phyloP scores from a whole-genome alignment of 2,329 filamentous ascomycete species.

The Fusarium xyrophilum region DNA sequence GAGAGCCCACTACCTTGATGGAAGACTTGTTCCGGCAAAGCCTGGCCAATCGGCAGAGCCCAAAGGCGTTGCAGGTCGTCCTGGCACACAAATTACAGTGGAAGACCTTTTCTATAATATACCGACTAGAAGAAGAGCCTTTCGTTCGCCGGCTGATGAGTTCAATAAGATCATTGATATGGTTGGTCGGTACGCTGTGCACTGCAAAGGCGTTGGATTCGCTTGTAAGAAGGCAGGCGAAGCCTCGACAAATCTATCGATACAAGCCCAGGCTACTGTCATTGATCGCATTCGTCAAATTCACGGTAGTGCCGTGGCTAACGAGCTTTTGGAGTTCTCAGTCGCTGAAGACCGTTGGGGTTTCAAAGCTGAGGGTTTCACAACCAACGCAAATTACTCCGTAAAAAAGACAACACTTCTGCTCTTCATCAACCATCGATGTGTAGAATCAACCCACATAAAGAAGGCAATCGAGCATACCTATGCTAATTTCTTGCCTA shows the following conservation, averaged over 20 bases:
- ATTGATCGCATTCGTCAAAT: slow-evolving; percentile 90
- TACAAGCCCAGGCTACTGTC: slow-evolving; percentile 73
- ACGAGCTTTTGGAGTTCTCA: slow-evolving; percentile 82
- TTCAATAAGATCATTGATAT: slow-evolving; percentile 98
- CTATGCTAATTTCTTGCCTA: slow-evolving; percentile 86
- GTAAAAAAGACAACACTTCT: slow-evolving; percentile 87
- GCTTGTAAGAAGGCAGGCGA: slow-evolving; percentile 97
- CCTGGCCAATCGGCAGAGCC: slow-evolving; percentile 87
- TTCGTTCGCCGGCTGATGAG: slow-evolving; percentile 90
- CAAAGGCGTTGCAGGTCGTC: slow-evolving; percentile 84
- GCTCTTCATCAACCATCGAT: slow-evolving; percentile 95
- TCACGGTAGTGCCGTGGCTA: slow-evolving; percentile 82
- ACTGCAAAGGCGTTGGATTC: slow-evolving; percentile 90
- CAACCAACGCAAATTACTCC: slow-evolving; percentile 93
- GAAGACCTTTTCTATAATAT: slow-evolving; percentile 98
- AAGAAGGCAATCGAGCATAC: slow-evolving; percentile 92
- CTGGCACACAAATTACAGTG: slow-evolving; percentile 93
- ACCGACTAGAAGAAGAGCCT: slow-evolving; percentile 84
- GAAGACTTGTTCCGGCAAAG: slow-evolving; percentile 81
- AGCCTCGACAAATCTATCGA: slow-evolving; percentile 79
- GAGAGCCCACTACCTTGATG: slow-evolving; percentile 86
- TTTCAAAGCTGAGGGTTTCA: slow-evolving; percentile 80
- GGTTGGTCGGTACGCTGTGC: slow-evolving; percentile 90
- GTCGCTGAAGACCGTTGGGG: slow-evolving; percentile 79
- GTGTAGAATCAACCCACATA: slow-evolving; percentile 86